Evolutionary conservation across 1,284 basidiomycete species (phyloP), one percentile per base, ranked within the genome.

Genomic region (Dichomitus squalens): DNA sequence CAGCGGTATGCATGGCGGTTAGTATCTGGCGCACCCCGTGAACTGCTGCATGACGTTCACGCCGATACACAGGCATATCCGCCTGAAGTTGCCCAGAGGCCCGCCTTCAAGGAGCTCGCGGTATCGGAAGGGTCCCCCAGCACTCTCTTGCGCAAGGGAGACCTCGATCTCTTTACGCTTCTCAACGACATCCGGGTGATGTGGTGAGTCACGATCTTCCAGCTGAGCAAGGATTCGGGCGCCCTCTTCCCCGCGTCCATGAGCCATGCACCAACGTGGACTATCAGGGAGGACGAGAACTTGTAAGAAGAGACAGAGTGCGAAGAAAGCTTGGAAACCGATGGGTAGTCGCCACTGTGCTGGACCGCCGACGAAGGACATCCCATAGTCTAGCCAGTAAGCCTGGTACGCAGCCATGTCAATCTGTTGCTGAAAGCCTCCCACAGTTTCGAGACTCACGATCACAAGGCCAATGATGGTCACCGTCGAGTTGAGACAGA

Each of bases 311-410:
- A 79, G 68, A 36, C 70, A 73, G 0, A 79, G 49, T 0, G 76
- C 75, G 53, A 79, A 79, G 7, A 77, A 61, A 1, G 74, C 74
- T 61, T 79, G 78, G 58, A 79, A 79, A 55, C 56, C 57, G 79
- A 75, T 8, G 78, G 82, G 36, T 78, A 73, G 12, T 21, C 81
- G 67, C 77, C 76, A 78, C 59, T 77, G 76, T 0, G 66, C 63
- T 0, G 74, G 72, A 7, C 74, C 73, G 33, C 65, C 52, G 21
- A 76, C 72, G 52, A 73, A 77, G 29, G 72, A 76, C 64, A 78
- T 70, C 11, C 76, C 77, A 48, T 77, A 79, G 62, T 78, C 76
- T 11, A 78, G 68, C 82, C 81, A 83, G 60, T 79, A 79, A 0
- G 76, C 75, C 61, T 63, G 6, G 27, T 3, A 9, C 12, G 9